Base-by-base conservation (phyloP, 2,329 filamentous ascomycete genomes). In the Pseudogymnoascus sp. region DNA sequence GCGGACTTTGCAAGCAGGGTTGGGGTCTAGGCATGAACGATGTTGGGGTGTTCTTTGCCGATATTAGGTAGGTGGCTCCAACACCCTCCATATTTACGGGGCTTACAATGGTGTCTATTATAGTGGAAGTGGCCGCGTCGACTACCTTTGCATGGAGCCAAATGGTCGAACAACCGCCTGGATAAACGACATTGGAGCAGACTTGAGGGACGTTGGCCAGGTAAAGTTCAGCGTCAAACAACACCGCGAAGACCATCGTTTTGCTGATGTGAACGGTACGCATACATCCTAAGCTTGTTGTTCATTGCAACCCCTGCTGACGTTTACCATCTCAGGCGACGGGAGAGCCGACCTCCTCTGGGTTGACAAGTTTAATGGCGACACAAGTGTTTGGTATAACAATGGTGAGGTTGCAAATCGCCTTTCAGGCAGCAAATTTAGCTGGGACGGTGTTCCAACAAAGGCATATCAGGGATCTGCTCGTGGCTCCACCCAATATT, bases 121-220 rank as follows among this genome's bases (percentile, higher is more conserved):
- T 21, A 21, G 21, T 3, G 70, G 70, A 35, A 69, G 72, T 52
- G 66, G 67, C 4, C 62, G 65, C 10, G 70, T 67, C 4, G 74
- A 75, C 61, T 72, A 73, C 42, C 65, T 76, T 9, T 75, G 73
- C 64, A 67, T 75, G 25, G 66, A 71, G 29, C 60, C 42, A 7
- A 60, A 74, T 36, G 72, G 72, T 18, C 62, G 62, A 6, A 65
- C 64, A 4, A 67, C 60, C 4, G 72, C 67, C 18, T 72, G 27
- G 15, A 39, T 71, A 7, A 65, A 74, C 48, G 63, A 68, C 25
- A 60, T 29, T 13, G 39, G 21, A 21, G 21, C 21, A 21, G 21
- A 21, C 21, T 21, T 21, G 21, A 21, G 21, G 21, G 21, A 21
- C 21, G 21, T 21, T 21, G 21, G 21, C 21, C 21, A 21, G 21